Percentiles rank a stretch among this genome's conserved stretches.
Conservation (phyloP, 2,329 filamentous ascomycete species). For the Talaromyces pinophilus region DNA sequence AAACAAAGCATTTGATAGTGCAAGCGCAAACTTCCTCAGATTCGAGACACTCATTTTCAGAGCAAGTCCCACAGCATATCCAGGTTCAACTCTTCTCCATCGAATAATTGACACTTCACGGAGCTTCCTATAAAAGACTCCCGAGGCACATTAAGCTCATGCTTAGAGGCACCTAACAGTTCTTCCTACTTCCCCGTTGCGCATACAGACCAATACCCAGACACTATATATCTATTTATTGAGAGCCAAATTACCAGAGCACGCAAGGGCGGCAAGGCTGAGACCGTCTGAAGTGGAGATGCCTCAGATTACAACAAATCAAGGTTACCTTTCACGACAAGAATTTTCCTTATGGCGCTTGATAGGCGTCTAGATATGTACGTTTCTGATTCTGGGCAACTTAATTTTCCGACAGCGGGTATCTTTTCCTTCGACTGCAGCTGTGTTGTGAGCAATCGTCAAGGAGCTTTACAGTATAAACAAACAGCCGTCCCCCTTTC, state of each 20-base stretch:
- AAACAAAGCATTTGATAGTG: background rate
- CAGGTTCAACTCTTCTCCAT: background rate
- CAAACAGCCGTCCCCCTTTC: slow-evolving; percentile 11
- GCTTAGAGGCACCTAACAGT: slow-evolving; percentile 15
- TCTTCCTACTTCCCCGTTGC: slow-evolving; percentile 16
- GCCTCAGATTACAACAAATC: slow-evolving; percentile 9
- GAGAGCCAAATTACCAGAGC: background rate
- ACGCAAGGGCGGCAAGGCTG: slow-evolving; percentile 22
- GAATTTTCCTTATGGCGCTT: background rate
- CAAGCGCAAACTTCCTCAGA: background rate
- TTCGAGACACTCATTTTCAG: background rate
- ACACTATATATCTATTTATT: background rate
- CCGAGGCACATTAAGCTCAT: slow-evolving; percentile 11
- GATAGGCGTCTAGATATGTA: slow-evolving; percentile 11
- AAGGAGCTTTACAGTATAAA: slow-evolving; percentile 13
- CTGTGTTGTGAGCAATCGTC: slow-evolving; percentile 16
- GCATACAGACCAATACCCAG: background rate
- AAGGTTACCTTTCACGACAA: background rate
- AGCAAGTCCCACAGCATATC: background rate
- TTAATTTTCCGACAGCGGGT: slow-evolving; percentile 14
- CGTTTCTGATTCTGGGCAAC: background rate
- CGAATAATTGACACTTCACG: slow-evolving; percentile 5
- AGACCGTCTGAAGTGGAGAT: slow-evolving; percentile 4
- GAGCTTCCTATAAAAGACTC: slow-evolving; percentile 11
- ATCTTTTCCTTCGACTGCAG: background rate